Percentiles rank a stretch among this genome's conserved stretches.
These are phyloP conservation scores for Suillus subalutaceus DNA, from an alignment of 768 basidiomycete species.

Conservation along the genomic window DNA sequence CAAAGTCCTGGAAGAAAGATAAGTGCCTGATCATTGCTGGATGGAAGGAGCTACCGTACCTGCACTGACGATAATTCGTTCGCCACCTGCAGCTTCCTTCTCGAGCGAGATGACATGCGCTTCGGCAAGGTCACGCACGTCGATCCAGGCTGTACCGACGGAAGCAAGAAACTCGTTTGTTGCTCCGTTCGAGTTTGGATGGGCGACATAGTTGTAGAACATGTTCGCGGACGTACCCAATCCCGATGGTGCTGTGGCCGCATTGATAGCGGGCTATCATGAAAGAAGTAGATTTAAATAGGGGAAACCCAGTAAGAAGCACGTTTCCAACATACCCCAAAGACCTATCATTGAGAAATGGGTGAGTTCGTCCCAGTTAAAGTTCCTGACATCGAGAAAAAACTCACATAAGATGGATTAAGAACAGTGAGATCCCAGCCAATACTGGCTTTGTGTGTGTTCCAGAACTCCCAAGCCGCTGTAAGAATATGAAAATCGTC, in stretches of 20 bases:
- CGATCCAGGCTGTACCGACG: constrained; percentile 41
- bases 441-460: constrained; percentile 35
- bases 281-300: background rate
- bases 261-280: constrained; percentile 46
- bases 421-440: constrained; percentile 43
- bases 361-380: background rate
- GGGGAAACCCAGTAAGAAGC: background rate
- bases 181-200: constrained; percentile 21
- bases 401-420: constrained; percentile 42
- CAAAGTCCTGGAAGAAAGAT: constrained; percentile 21
- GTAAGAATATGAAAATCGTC: background rate
- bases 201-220: constrained; percentile 38
- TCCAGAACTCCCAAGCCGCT: constrained; percentile 54
- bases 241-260: constrained; percentile 33
- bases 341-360: constrained; percentile 21
- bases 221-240: constrained; percentile 44
- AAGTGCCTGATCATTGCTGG: background rate
- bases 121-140: constrained; percentile 58
- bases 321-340: constrained; percentile 26
- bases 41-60: constrained; percentile 21
- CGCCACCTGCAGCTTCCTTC: constrained; percentile 52
- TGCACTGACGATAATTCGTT: constrained; percentile 56
- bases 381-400: background rate
- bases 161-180: constrained; percentile 29
- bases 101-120: constrained; percentile 58